phyloP scores from a whole-genome alignment of 2,329 filamentous ascomycete species.

The Epicoccum nigrum region DNA sequence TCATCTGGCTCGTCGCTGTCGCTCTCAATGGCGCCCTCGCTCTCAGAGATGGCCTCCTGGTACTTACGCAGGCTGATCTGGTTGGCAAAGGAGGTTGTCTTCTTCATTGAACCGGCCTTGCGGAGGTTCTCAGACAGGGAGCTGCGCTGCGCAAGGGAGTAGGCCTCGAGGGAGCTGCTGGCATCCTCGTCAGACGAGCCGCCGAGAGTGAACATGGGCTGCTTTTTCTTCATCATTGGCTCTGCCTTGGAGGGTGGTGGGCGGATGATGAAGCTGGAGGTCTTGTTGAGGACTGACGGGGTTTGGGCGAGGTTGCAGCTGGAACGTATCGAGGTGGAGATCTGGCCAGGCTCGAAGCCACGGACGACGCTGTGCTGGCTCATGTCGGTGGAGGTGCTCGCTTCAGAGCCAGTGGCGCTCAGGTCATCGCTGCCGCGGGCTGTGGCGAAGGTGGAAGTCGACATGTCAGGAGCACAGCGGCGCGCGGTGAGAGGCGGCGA shows the following conservation, averaged over 20 bases:
- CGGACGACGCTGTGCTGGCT: conserved; percentile 76
- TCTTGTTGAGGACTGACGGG: conserved; percentile 63
- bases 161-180: conserved; percentile 72
- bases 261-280: conserved; percentile 39
- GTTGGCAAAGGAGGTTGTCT: conserved; percentile 82
- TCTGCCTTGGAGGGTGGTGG: conserved; percentile 40
- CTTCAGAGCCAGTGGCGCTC: conserved; percentile 60
- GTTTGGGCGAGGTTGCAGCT: conserved; percentile 64
- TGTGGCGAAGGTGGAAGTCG: conserved; percentile 61
- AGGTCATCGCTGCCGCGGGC: conserved; percentile 50
- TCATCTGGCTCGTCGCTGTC: conserved; percentile 65
- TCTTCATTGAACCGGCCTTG: conserved; percentile 61
- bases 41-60: conserved; percentile 59
- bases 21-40: conserved; percentile 64
- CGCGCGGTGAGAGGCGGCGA: conserved; percentile 51
- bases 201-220: conserved; percentile 75
- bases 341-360: conserved; percentile 80
- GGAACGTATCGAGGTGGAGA: conserved; percentile 71
- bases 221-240: conserved; percentile 65
- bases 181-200: conserved; percentile 85
- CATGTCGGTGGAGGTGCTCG: conserved; percentile 67
- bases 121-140: conserved; percentile 61
- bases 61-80: conserved; percentile 73
- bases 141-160: conserved; percentile 58
- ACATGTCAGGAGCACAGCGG: conserved; percentile 63